Base-by-base conservation (phyloP, 2,329 filamentous ascomycete genomes). In the Colletotrichum zoysiae region DNA sequence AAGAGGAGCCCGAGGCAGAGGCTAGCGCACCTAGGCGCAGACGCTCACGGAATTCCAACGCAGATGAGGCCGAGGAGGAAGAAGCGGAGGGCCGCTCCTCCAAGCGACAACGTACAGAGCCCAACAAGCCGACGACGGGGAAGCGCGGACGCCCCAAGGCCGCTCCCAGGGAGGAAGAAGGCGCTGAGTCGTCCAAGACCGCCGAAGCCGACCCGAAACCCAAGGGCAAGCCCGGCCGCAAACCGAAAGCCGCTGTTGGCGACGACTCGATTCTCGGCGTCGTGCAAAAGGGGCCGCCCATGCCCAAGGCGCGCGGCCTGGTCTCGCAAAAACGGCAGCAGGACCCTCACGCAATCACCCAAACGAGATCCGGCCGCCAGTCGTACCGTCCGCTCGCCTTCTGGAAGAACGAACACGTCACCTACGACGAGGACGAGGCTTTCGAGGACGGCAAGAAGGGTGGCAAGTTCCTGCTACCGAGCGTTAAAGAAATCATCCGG, bases 341-440 rank as follows among this genome's bases (percentile, higher is more conserved):
- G 71, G 84, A 84, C 11, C 80, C 83, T 1, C 86, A 90, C 65
- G 84, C 82, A 35, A 84, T 88, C 73, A 85, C 85, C 40, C 88
- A 86, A 56, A 93, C 91, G 62, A 91, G 94, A 65, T 95, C 92
- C 16, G 95, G 94, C 2, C 90, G 96, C 68, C 89, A 90, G 64
- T 94, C 93, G 12, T 91, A 94, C 73, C 89, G 90, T 72, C 96
- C 95, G 0, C 82, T 98, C 44, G 90, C 93, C 35, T 97, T 88
- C 79, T 98, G 95, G 95, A 91, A 91, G 76, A 95, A 95, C 75
- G 95, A 98, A 79, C 89, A 89, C 65, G 89, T 92, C 58, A 88
- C 94, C 30, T 93, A 91, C 77, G 90, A 91, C 63, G 85, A 88
- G 23, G 88, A 90, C 33, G 89, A 90, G 60, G 81, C 78, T 38